A percentile compares a stretch with the other conserved stretches of the same genome.
Conservation (phyloP, 1,284 basidiomycete species). For the Inonotus hispidus region DNA sequence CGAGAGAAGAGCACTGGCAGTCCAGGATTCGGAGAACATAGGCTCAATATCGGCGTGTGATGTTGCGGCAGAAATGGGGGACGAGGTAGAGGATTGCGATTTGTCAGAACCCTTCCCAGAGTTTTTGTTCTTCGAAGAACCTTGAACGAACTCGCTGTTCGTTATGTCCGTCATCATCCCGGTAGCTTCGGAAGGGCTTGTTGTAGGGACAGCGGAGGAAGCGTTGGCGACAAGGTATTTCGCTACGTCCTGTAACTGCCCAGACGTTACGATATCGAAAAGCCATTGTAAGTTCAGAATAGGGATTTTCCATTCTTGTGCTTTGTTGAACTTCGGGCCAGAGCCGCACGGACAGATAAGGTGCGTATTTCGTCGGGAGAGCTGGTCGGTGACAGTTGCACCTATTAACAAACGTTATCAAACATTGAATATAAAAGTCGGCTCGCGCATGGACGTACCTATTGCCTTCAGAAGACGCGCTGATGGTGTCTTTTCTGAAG, state of each 20-base stretch:
- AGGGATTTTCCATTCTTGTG: constrained; percentile 61
- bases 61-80: neutral
- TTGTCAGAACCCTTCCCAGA: neutral
- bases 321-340: constrained; percentile 71
- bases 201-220: neutral
- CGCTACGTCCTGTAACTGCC: constrained; percentile 34
- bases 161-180: constrained; percentile 36
- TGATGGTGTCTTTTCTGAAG: constrained; percentile 11
- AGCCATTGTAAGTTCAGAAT: constrained; percentile 62
- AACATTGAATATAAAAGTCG: neutral
- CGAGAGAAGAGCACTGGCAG: constrained; percentile 12
- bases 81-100: neutral
- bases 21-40: constrained; percentile 3
- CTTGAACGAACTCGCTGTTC: constrained; percentile 27
- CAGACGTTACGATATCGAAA: constrained; percentile 43
- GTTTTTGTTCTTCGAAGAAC: constrained; percentile 6
- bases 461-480: constrained; percentile 13
- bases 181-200: constrained; percentile 20
- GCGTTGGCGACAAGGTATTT: constrained; percentile 26
- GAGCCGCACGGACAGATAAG: constrained; percentile 62
- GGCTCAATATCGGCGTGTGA: neutral
- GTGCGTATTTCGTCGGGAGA: constrained; percentile 62
- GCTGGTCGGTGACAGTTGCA: constrained; percentile 46
- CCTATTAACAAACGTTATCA: constrained; percentile 34
- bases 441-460: constrained; percentile 6